Conservation (phyloP, 257 asterid species). For the Nicotiana knightiana region DNA sequence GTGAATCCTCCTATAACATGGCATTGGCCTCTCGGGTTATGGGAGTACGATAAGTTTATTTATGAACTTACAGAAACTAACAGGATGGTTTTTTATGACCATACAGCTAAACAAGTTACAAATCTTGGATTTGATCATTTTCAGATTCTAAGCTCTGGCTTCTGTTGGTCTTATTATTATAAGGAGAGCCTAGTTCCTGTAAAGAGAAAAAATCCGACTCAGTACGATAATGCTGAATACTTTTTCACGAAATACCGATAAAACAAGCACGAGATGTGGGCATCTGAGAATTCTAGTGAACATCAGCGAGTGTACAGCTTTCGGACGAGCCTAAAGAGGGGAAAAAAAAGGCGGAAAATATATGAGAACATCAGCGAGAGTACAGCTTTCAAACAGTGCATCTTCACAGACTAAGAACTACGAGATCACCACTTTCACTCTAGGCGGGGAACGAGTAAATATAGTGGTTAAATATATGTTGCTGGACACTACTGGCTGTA, state of each 20-base stretch:
- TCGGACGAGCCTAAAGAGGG: background rate
- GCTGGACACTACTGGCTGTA: background rate
- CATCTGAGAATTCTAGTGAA: background rate
- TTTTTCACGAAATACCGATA: background rate
- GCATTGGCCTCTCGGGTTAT: background rate
- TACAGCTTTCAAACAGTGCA: too few relatives aligned
- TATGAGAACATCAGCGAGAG: background rate
- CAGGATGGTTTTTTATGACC: background rate
- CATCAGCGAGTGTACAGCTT: background rate
- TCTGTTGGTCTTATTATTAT: background rate
- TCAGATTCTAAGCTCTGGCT: background rate
- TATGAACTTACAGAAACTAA: background rate
- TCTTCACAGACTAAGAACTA: too few relatives aligned
- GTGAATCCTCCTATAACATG: background rate
- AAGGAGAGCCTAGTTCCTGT: background rate
- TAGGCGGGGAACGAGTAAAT: too few relatives aligned
- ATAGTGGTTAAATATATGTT: background rate
- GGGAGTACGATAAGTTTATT: background rate
- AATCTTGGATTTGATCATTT: constrained; percentile 3
- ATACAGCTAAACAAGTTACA: background rate
- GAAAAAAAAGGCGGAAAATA: background rate
- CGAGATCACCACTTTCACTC: too few relatives aligned
- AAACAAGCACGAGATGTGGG: background rate
- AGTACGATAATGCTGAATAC: background rate
- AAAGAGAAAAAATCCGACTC: background rate